Percentiles rank a stretch among this genome's conserved stretches.
These are phyloP conservation scores for Nakaseomyces kungkrabaensis DNA, from an alignment of 1,139 yeast genomes.

Conservation along the genomic window DNA sequence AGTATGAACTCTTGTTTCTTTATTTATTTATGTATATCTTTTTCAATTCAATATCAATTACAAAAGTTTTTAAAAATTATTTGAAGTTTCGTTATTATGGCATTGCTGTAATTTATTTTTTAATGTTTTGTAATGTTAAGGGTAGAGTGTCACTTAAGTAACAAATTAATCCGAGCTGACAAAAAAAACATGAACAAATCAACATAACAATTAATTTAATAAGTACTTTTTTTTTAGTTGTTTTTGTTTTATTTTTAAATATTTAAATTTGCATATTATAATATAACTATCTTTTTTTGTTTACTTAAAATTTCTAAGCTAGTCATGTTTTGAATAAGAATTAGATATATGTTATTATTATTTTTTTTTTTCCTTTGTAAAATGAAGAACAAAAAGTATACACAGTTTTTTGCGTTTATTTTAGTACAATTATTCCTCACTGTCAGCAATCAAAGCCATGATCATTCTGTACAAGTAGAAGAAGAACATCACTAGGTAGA, in stretches of 20 bases:
- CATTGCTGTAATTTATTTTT: background rate
- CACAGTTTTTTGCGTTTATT: background rate
- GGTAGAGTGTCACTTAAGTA: no score
- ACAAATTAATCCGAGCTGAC: background rate
- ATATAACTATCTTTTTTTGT: background rate
- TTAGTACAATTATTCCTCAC: slow-evolving; percentile 11
- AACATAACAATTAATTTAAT: no score
- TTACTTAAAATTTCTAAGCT: background rate
- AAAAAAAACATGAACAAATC: no score
- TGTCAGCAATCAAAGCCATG: slow-evolving; percentile 76
- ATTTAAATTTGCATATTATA: background rate
- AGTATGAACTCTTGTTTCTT: background rate
- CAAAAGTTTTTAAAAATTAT: background rate
- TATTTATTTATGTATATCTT: background rate
- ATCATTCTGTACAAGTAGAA: slow-evolving; percentile 94
- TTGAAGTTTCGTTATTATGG: background rate
- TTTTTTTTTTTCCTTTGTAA: no score
- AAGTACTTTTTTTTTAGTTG: background rate
- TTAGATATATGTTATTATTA: no score
- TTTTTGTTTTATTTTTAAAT: background rate
- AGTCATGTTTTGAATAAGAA: no score
- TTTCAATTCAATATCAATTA: background rate
- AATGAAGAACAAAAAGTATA: background rate
- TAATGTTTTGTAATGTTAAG: background rate
- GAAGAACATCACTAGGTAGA: slow-evolving; percentile 87